Evolutionary conservation across 1,139 yeast genomes (phyloP).

Genomic region (Wickerhamomyces sp.): DNA sequence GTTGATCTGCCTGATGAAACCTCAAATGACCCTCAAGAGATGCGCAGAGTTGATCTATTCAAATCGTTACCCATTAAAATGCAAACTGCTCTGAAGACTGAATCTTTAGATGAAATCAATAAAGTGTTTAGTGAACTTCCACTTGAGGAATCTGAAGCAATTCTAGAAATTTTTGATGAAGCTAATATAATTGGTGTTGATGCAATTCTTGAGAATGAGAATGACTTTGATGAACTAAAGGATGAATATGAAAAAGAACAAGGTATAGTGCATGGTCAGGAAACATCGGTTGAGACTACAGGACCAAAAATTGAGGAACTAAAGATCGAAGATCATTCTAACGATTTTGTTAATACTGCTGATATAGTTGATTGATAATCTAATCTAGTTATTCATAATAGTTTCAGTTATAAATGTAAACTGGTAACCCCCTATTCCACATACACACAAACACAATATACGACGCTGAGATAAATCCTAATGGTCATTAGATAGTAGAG

Average conservation of each 20-base stretch:
- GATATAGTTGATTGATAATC: slow-evolving; percentile 29
- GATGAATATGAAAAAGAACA: slow-evolving; percentile 32
- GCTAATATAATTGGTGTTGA: slow-evolving; percentile 82
- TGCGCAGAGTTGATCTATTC: slow-evolving; percentile 49
- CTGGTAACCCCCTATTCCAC: too few relatives aligned
- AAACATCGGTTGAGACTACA: slow-evolving; percentile 1
- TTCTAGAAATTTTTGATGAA: slow-evolving; percentile 69
- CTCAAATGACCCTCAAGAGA: slow-evolving; percentile 41
- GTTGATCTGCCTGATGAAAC: slow-evolving; percentile 64
- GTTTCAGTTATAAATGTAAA: not conserved
- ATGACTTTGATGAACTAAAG: slow-evolving; percentile 54
- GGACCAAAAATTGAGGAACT: slow-evolving; percentile 19
- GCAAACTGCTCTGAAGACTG: slow-evolving; percentile 72
- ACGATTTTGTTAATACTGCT: slow-evolving; percentile 19
- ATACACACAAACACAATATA: too few relatives aligned
- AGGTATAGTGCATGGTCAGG: slow-evolving; percentile 4
- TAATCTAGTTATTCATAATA: not conserved
- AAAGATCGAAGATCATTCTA: slow-evolving; percentile 10
- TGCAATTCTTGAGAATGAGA: slow-evolving; percentile 70
- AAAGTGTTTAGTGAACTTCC: slow-evolving; percentile 74
- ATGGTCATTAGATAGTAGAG: not conserved
- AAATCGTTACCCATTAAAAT: slow-evolving; percentile 55
- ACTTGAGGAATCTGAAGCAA: slow-evolving; percentile 73
- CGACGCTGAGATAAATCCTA: too few relatives aligned
- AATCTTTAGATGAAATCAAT: slow-evolving; percentile 73